A percentile compares a stretch with the other conserved stretches of the same genome.
phyloP scores from a whole-genome alignment of 352 stramenopile species.

The Aphanomyces euteiches region DNA sequence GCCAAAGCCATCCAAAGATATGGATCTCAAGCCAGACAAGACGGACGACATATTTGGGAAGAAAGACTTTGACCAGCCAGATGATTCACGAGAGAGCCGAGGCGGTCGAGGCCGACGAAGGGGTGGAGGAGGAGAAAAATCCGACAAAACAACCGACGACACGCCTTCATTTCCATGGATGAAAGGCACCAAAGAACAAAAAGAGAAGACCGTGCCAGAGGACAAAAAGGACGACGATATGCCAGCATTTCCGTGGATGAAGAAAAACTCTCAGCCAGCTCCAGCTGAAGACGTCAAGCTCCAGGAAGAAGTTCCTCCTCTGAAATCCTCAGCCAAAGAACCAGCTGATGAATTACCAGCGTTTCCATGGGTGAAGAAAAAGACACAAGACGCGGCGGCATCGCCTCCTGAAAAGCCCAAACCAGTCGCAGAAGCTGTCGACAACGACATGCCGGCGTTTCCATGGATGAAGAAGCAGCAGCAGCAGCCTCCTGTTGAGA shows the following conservation, averaged over 20 bases:
- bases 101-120: not conserved
- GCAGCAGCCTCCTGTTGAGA: not conserved
- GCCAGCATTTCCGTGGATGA: slow-evolving; percentile 26
- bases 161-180: slow-evolving; percentile 10
- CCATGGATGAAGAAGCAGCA: slow-evolving; percentile 25
- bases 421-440: not conserved
- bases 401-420: too few relatives aligned
- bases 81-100: not conserved
- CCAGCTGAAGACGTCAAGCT: not conserved
- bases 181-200: not conserved
- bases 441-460: slow-evolving; percentile 25
- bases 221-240: slow-evolving; percentile 9
- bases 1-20: too few relatives aligned
- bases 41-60: too few relatives aligned
- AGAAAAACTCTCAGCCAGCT: not conserved
- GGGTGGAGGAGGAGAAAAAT: not conserved
- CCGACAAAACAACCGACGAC: not conserved
- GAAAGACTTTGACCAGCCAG: too few relatives aligned
- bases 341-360: not conserved
- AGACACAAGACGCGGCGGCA: not conserved
- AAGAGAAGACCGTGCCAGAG: too few relatives aligned
- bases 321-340: too few relatives aligned
- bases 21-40: too few relatives aligned
- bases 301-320: too few relatives aligned
- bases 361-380: slow-evolving; percentile 25